Evolutionary conservation across 2,329 filamentous ascomycete genomes (phyloP), one percentile per base, ranked within the genome.

Genomic region (Emergomyces orientalis): DNA sequence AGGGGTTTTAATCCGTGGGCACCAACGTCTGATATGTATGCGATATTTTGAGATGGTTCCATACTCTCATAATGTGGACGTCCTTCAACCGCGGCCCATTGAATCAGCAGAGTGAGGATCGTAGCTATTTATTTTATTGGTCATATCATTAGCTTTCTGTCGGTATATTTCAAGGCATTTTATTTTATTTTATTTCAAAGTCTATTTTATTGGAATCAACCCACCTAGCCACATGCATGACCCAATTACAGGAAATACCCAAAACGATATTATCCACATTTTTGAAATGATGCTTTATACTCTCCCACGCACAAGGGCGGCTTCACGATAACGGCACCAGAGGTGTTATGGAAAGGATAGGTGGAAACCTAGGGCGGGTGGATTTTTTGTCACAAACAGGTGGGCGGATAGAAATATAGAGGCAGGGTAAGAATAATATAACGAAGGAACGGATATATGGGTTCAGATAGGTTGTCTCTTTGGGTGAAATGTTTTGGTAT

Each of bases 221-320:
- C 62, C 72, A 78, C 77, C 79, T 63, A 83, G 72, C 82, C 82
- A 84, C 72, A 81, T 78, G 70, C 70, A 70, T n/a, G 83, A 79
- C 63, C 84, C 83, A 68, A 87, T 80, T 59, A 86, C 73, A 32
- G 85, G 85, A 37, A 87, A 78, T 37, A 85, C 72, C 84, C 77
- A 79, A 63, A 77, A 78, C 37, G 78, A 79, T 56, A 79, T 66
- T 41, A 77, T 71, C 76, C 76, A 78, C 76, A 78, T 78, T 13
- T 52, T 52, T 62, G 39, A 22, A n/a, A 4, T 17, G n/a, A 25
- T 54, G 1, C 9, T 7, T 27, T 17, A 51, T 51, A 51, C 11
- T 37, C 34, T 9, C 14, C 13, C 25, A 4, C 22, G 0, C 47
- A 4, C 47, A 51, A 25, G 25, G 45, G n/a, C n/a, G n/a, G n/a